Conservation (phyloP, 2,329 filamentous ascomycete genomes). For the Colletotrichum phormii region DNA sequence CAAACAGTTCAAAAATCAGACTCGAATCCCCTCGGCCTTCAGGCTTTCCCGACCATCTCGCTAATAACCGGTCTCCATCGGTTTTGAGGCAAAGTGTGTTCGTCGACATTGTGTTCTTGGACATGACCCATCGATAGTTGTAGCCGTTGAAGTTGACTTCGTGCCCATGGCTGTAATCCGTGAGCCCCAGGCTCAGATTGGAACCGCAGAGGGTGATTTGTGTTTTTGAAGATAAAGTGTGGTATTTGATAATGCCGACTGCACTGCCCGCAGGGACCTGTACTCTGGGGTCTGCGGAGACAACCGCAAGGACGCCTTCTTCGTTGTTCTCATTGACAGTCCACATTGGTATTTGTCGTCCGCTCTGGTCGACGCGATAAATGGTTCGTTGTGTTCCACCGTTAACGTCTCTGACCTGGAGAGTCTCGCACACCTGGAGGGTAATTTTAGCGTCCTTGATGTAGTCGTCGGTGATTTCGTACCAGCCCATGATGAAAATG, state of each 20-base stretch:
- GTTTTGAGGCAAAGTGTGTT: constrained; percentile 15
- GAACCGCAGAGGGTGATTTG: constrained; percentile 5
- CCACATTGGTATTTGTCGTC: constrained; percentile 5
- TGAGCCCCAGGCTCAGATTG: neutral
- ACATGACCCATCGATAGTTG: constrained; percentile 1
- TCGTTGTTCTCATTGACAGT: neutral
- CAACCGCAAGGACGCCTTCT: neutral
- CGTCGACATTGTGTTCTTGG: neutral
- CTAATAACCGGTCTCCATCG: neutral
- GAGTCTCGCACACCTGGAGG: neutral
- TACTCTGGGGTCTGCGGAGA: constrained; percentile 8
- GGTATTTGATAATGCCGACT: neutral
- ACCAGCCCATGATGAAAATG: neutral
- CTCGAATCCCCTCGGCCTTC: neutral
- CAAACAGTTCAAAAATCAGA: constrained; percentile 12
- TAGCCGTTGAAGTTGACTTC: neutral
- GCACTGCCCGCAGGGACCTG: neutral
- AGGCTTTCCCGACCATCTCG: neutral
- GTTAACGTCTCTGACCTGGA: neutral
- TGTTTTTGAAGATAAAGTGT: constrained; percentile 9
- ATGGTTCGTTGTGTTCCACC: constrained; percentile 3
- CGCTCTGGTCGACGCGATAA: constrained; percentile 12
- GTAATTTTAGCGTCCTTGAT: neutral
- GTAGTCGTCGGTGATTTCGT: neutral
- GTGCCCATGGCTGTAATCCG: neutral